Evolutionary conservation across 768 basidiomycete species (phyloP), one percentile per base, ranked within the genome.

Genomic region (Steccherinum ochraceum): DNA sequence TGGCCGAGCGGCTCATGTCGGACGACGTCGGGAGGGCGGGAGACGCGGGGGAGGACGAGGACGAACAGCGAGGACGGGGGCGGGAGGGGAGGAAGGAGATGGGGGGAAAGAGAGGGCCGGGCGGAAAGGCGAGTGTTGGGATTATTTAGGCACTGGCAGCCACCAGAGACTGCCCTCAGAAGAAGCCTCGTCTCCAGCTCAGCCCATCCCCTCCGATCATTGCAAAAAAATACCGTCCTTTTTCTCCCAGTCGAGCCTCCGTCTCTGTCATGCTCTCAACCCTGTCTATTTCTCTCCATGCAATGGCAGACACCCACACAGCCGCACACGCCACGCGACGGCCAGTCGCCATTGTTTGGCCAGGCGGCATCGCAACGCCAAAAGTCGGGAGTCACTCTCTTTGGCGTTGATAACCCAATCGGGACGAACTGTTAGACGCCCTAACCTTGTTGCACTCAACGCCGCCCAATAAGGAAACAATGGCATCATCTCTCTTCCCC

Each of bases 1-100:
- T 35, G 4, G 52, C 42, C 18, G 55, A 35, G 42, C 55, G 55
- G 50, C 49, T 56, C 55, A 56, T 56, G 52, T 3, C 11, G 18
- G 21, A 18, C 13, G 20, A 20, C 16, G 16, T 3, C 7, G 45
- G 24, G 47, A 23, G 10, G 41, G 41, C 5, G 21, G 16, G 41
- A 19, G 41, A 43, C 10, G 18, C 10, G 19, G 41, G 21, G 35
- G 41, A n/a, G 21, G 21, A 11, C 7, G 18, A 43, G 41, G 19
- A 23, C 11, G 35, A 39, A 39, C 11, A 39, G 11, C 35, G 35
- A n/a, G 35, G 35, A 39, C n/a, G 35, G 35, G 35, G 11, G 35
- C 35, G n/a, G 35, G 11, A 11, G 35, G 35, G 35, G 16, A 35
- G 30, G 30, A 35, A 35, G 30, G 30, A 35, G 30, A 16, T 16